Evolutionary conservation across 768 basidiomycete genomes (phyloP), one percentile per base, ranked within the genome.

Genomic region (Phylloporus arenicola): DNA sequence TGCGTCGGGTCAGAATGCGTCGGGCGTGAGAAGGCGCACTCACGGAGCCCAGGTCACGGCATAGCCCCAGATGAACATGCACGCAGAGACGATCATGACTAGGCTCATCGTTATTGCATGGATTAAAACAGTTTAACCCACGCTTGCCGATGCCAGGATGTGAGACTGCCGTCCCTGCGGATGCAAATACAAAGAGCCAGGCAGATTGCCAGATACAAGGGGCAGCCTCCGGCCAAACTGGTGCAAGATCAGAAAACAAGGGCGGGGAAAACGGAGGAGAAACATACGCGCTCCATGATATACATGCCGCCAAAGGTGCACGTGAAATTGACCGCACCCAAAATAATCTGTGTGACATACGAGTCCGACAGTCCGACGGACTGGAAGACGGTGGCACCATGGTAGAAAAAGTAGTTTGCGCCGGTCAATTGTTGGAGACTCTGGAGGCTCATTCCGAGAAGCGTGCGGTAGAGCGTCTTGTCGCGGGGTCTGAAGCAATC

Each of bases 221-320:
- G 86, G 85, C 39, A 61, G 53, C 10, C 85, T 73, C 42, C 86
- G 77, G 12, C 86, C 86, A 63, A 80, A 86, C 76, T 81, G 55
- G 33, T 29, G 27, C 44, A 16, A n/a, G 35, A 43, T 43, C 35
- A 17, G 43, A 38, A 37, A 50, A 47, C 11, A 33, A 5, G 12
- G 13, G 7, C 34, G n/a, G 41, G 22, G 24, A 37, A 27, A 49
- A 10, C 10, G 19, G 14, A 22, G 0, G 7, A 5, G 39, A 52
- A 9, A 67, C 74, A 39, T 57, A 76, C 80, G 60, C 72, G 72
- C 64, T 88, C 83, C 78, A 88, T 82, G 47, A 87, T 70, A 64
- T 83, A 88, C 57, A 90, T 64, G 2, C 87, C 86, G 30, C 81
- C 77, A 67, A 86, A 86, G 11, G 84, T 86, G 64, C 82, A 83